These are phyloP conservation scores for Fusarium torulosum DNA, from an alignment of 2,329 filamentous ascomycete genomes.

Conservation along the genomic window DNA sequence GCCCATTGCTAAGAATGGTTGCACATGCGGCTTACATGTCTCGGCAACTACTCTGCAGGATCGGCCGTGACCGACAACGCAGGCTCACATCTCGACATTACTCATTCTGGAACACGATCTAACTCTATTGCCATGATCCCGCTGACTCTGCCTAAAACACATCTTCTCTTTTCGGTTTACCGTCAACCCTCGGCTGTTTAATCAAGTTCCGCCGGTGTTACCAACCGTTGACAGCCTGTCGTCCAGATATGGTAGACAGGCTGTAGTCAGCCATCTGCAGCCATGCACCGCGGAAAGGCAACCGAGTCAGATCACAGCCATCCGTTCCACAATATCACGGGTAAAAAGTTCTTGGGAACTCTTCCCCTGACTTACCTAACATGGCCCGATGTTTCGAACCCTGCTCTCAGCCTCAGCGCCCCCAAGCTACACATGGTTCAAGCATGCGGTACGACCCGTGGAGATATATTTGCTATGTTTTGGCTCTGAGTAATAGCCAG, in stretches of 20 bases:
- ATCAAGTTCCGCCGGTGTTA: constrained; percentile 35
- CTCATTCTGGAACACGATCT: constrained; percentile 1
- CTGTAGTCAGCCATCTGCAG: constrained; percentile 28
- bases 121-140: constrained; percentile 6
- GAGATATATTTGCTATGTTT: constrained; percentile 19
- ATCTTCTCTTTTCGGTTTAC: constrained; percentile 2
- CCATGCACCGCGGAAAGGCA: constrained; percentile 24
- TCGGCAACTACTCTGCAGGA: constrained; percentile 21
- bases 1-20: constrained; percentile 27
- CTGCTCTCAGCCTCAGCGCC: constrained; percentile 6
- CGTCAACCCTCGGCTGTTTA: constrained; percentile 31
- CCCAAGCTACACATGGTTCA: constrained; percentile 31
- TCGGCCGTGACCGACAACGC: background rate
- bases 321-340: constrained; percentile 15
- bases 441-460: constrained; percentile 28
- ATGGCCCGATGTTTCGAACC: constrained; percentile 28
- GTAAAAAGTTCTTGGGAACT: constrained; percentile 10
- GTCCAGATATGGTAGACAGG: constrained; percentile 5
- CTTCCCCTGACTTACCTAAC: constrained; percentile 27
- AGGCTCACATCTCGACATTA: constrained; percentile 16
- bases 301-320: constrained; percentile 9
- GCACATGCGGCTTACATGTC: constrained; percentile 17
- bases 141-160: constrained; percentile 21
- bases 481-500: constrained; percentile 9
- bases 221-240: constrained; percentile 25